Evolutionary conservation across 1,284 basidiomycete genomes (phyloP).

Genomic region (Puccinia novopanici): DNA sequence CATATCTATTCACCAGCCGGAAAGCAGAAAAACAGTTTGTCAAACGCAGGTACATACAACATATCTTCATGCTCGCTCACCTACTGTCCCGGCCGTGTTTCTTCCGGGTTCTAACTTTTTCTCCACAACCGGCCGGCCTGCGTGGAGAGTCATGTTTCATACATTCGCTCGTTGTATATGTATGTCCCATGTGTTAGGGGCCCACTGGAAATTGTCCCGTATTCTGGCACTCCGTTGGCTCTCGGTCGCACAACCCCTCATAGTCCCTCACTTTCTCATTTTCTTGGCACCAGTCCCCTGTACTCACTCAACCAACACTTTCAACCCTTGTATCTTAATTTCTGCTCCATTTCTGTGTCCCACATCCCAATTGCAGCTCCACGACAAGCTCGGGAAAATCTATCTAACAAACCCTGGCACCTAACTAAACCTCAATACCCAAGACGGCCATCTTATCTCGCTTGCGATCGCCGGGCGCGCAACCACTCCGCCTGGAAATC

Average conservation of each 20-base stretch:
- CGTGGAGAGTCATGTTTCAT: not conserved
- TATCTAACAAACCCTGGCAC: not conserved
- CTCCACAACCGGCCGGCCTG: not conserved
- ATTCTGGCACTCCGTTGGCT: not conserved
- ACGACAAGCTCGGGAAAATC: not conserved
- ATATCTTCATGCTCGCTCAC: no score
- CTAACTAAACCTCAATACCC: not conserved
- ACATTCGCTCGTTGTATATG: no score
- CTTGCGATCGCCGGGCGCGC: not conserved
- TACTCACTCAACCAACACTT: not conserved
- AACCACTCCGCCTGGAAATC: not conserved
- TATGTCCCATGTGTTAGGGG: no score
- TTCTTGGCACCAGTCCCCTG: not conserved
- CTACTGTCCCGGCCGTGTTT: not conserved
- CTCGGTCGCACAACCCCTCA: not conserved
- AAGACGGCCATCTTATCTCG: not conserved
- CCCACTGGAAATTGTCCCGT: not conserved
- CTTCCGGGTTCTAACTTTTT: not conserved
- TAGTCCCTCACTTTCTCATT: not conserved
- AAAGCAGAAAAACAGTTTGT: not conserved
- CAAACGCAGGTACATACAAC: not conserved
- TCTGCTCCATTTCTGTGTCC: not conserved
- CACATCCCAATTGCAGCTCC: not conserved
- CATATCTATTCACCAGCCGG: not conserved
- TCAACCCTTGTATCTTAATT: not conserved